These are phyloP conservation scores for Globisporangium sylvaticum DNA, from an alignment of 352 stramenopile genomes.

Conservation along the genomic window DNA sequence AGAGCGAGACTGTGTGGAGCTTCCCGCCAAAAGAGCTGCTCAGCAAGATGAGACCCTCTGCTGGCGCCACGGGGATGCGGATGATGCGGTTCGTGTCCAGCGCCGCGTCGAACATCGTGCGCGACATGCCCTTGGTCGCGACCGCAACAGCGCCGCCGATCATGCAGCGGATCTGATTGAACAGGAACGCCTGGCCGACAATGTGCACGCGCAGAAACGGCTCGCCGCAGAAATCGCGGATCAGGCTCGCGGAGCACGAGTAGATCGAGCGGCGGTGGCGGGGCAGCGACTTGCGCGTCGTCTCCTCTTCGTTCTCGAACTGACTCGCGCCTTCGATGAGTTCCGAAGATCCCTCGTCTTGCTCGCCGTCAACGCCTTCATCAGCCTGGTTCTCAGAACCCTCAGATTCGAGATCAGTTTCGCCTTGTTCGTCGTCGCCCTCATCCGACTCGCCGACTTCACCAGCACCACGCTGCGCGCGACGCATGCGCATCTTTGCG, in stretches of 20 bases:
- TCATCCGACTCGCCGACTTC: conserved; percentile 9
- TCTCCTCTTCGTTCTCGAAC: conserved; percentile 33
- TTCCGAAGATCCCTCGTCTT: conserved; percentile 18
- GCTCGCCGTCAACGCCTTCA: conserved; percentile 10
- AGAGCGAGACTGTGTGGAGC: conserved; percentile 72
- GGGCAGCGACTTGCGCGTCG: conserved; percentile 49
- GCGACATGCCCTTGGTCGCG: conserved; percentile 67
- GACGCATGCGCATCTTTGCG: conserved; percentile 27
- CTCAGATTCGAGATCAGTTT: not conserved
- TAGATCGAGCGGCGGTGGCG: conserved; percentile 78
- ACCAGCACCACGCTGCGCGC: conserved; percentile 7
- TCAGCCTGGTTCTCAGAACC: not conserved
- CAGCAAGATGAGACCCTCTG: conserved; percentile 84
- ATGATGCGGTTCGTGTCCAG: conserved; percentile 81
- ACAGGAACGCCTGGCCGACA: conserved; percentile 77
- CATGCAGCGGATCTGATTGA: conserved; percentile 92
- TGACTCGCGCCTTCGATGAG: conserved; percentile 23
- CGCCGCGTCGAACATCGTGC: conserved; percentile 61
- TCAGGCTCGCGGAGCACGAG: conserved; percentile 59
- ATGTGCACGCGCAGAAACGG: conserved; percentile 76
- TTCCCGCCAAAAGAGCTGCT: conserved; percentile 81
- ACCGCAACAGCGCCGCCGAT: conserved; percentile 82
- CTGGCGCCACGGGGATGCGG: conserved; percentile 83
- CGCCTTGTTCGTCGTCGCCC: conserved; percentile 8
- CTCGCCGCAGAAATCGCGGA: conserved; percentile 55